These are phyloP conservation scores for Solanum chaucha DNA, from an alignment of 257 asterid genomes.

Conservation along the genomic window DNA sequence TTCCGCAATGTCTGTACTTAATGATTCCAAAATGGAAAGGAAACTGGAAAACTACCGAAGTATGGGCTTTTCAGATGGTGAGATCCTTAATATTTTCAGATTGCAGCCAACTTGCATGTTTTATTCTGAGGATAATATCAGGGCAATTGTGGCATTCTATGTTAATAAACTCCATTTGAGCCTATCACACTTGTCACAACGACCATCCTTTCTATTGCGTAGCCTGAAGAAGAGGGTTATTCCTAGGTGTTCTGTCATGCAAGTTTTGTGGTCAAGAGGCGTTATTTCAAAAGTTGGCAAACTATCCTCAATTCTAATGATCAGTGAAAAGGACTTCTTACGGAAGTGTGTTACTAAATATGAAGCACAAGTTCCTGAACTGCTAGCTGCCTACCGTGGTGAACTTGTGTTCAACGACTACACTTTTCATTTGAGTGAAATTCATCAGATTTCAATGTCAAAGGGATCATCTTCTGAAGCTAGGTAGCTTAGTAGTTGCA, in stretches of 20 bases:
- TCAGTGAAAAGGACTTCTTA: background rate
- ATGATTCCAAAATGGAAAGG: background rate
- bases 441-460: background rate
- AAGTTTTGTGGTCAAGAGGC: background rate
- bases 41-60: background rate
- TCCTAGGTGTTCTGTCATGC: background rate
- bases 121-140: background rate
- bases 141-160: background rate
- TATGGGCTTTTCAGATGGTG: background rate
- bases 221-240: slow-evolving; percentile 1
- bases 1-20: background rate
- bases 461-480: background rate
- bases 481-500: background rate
- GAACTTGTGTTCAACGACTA: background rate
- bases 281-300: background rate
- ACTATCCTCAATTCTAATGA: background rate
- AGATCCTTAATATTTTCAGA: background rate
- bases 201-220: background rate
- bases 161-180: background rate
- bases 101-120: background rate
- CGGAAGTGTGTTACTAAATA: background rate
- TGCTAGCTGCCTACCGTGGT: background rate
- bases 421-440: background rate
- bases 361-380: background rate
- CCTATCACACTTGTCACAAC: background rate